Evolutionary conservation across 257 asterid genomes (phyloP).

Genomic region (Nicotiana tabacum): DNA sequence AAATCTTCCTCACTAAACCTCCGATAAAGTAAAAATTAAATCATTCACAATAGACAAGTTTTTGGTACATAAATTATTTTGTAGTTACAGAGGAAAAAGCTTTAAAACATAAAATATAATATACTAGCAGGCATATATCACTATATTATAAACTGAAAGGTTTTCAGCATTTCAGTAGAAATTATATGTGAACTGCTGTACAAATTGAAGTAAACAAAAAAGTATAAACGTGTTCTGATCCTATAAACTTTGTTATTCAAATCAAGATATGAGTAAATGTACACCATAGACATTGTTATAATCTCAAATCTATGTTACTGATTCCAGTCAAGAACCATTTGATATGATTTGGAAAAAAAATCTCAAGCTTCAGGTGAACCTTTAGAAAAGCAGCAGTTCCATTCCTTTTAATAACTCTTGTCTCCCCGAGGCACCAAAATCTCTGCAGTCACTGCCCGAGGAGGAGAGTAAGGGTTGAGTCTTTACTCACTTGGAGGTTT

Average conservation of each 20-base stretch:
- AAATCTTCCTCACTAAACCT: not conserved
- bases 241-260: not conserved
- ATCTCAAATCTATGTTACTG: not conserved
- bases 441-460: not conserved
- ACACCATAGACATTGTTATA: not conserved
- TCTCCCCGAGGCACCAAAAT: not conserved
- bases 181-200: not conserved
- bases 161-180: not conserved
- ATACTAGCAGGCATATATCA: not conserved
- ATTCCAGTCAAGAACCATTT: not conserved
- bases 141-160: not conserved
- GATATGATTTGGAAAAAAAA: not conserved
- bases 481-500: not conserved
- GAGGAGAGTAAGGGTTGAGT: not conserved
- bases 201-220: not conserved
- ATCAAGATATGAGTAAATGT: not conserved
- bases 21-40: not conserved
- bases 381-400: not conserved
- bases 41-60: not conserved
- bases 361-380: not conserved
- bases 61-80: not conserved
- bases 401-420: not conserved
- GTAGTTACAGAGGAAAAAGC: not conserved
- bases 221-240: not conserved
- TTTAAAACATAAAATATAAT: not conserved